These are phyloP conservation scores for Ploettnerulaceae sp. DNA, from an alignment of 2,329 filamentous ascomycete genomes.

Conservation along the genomic window DNA sequence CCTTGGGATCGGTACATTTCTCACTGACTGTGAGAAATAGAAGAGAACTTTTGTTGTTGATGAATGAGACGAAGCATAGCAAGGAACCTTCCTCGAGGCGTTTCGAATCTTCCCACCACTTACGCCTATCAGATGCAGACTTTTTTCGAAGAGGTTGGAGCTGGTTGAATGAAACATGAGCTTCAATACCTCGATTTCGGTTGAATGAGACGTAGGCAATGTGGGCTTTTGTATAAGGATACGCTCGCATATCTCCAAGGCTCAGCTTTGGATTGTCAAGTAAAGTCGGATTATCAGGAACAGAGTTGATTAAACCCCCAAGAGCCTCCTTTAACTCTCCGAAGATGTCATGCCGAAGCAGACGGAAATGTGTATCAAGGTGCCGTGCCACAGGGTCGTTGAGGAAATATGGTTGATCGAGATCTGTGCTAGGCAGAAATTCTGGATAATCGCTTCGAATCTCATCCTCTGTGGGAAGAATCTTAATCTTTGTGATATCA, in stretches of 20 bases:
- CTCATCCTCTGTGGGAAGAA: conserved; percentile 33
- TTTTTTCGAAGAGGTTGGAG: conserved; percentile 17
- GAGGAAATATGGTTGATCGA: conserved; percentile 37
- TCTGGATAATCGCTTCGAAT: conserved; percentile 37
- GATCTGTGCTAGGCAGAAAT: conserved; percentile 41
- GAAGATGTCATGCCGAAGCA: conserved; percentile 44
- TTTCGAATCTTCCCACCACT: conserved; percentile 24
- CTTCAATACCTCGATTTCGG: conserved; percentile 38
- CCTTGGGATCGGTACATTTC: conserved; percentile 21
- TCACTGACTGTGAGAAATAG: conserved; percentile 17
- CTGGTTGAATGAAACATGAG: conserved; percentile 42
- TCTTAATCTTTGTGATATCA: conserved; percentile 33
- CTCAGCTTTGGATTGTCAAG: conserved; percentile 19
- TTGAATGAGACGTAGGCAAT: conserved; percentile 18
- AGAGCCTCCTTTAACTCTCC: conserved; percentile 44
- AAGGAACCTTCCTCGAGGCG: conserved; percentile 22
- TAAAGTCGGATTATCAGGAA: conserved; percentile 14
- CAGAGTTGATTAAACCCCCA: conserved; percentile 20
- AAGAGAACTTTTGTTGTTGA: conserved; percentile 6
- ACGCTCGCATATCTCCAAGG: conserved; percentile 20
- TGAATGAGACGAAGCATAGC: conserved; percentile 18
- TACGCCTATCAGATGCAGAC: conserved; percentile 14
- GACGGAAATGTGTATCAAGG: conserved; percentile 30
- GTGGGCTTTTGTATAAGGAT: conserved; percentile 31
- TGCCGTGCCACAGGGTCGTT: conserved; percentile 31